These are phyloP conservation scores for Microsporum canis DNA, from an alignment of 2,329 filamentous ascomycete genomes.

Conservation along the genomic window DNA sequence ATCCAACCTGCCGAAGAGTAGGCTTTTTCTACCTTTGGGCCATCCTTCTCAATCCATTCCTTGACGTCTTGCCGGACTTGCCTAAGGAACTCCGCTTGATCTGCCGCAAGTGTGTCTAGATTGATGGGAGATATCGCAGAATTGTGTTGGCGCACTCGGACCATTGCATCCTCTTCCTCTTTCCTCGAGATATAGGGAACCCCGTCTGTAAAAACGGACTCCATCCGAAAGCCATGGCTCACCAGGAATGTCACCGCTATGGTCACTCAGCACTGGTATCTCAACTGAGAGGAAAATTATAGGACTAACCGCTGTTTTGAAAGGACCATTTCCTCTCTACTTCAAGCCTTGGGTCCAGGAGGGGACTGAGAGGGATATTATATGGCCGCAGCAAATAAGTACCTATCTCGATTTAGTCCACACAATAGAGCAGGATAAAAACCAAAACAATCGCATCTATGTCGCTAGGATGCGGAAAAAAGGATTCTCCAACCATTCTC, in stretches of 20 bases:
- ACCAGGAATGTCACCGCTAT: constrained; percentile 51
- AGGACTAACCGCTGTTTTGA: constrained; percentile 41
- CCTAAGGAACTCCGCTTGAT: constrained; percentile 42
- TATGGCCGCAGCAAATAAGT: constrained; percentile 51
- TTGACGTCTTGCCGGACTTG: constrained; percentile 37
- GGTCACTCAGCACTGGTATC: background rate
- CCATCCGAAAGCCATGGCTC: constrained; percentile 47
- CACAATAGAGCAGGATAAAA: background rate
- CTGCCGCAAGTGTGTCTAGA: constrained; percentile 41
- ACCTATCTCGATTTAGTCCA: constrained; percentile 20
- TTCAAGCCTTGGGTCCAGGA: constrained; percentile 42
- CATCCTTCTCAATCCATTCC: constrained; percentile 32
- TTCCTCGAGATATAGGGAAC: constrained; percentile 52
- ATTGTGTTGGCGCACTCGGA: constrained; percentile 9
- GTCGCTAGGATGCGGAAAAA: background rate
- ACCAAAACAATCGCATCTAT: background rate
- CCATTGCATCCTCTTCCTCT: constrained; percentile 42
- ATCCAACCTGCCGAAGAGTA: background rate
- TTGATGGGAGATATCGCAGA: constrained; percentile 33
- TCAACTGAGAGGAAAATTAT: constrained; percentile 1
- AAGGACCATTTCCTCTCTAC: constrained; percentile 51
- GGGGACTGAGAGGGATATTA: constrained; percentile 52
- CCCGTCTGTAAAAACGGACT: constrained; percentile 44
- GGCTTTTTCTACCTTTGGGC: constrained; percentile 12
- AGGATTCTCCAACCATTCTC: constrained; percentile 34